Conservation (phyloP, 2,329 filamentous ascomycete genomes). For the Calycina marina region DNA sequence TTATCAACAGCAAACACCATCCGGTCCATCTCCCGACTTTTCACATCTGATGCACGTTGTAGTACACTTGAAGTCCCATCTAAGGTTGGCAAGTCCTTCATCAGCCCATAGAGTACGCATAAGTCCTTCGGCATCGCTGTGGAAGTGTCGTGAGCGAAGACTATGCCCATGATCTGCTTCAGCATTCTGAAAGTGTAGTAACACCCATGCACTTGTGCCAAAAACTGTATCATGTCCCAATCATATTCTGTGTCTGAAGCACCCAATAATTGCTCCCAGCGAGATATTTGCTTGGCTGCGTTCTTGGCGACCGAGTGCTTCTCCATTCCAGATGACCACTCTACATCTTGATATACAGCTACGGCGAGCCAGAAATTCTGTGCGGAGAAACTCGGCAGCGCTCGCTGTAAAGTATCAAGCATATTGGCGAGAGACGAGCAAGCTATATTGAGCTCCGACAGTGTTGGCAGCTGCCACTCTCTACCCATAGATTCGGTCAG, state of each 20-base stretch:
- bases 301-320: constrained; percentile 11
- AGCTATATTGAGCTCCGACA: constrained; percentile 12
- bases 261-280: constrained; percentile 1
- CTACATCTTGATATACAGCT: constrained; percentile 18
- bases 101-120: constrained; percentile 4
- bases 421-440: constrained; percentile 11
- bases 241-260: constrained; percentile 6
- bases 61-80: constrained; percentile 7
- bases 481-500: constrained; percentile 13
- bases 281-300: constrained; percentile 6
- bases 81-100: constrained; percentile 16
- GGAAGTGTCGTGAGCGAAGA: constrained; percentile 3
- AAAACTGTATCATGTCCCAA: constrained; percentile 22
- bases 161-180: constrained; percentile 17
- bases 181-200: constrained; percentile 22
- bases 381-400: constrained; percentile 7
- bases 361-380: constrained; percentile 15
- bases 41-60: constrained; percentile 5
- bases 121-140: constrained; percentile 5
- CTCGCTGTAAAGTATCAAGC: constrained; percentile 7
- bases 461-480: constrained; percentile 15
- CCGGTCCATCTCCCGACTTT: constrained; percentile 2
- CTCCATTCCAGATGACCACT: constrained; percentile 13
- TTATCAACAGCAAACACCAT: constrained; percentile 7
- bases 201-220: constrained; percentile 20